phyloP scores from a whole-genome alignment of 2,329 filamentous ascomycete species.

The Tolypocladium cylindrosporum region DNA sequence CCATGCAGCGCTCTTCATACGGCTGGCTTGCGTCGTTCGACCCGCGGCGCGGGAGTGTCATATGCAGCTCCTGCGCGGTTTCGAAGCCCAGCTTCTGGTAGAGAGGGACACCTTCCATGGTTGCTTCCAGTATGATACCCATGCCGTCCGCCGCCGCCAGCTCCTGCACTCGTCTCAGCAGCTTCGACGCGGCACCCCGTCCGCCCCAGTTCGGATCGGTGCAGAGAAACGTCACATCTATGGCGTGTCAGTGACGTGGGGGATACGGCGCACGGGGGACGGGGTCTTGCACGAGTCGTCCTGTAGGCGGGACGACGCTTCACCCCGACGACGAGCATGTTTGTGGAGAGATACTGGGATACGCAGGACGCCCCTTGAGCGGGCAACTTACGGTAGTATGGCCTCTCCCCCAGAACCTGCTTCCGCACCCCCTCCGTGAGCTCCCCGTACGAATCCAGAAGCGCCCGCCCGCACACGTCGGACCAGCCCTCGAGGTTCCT shows the following conservation, averaged over 20 bases:
- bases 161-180: constrained; percentile 22
- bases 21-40: constrained; percentile 17
- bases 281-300: neutral
- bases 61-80: constrained; percentile 18
- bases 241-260: neutral
- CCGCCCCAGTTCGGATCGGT: constrained; percentile 23
- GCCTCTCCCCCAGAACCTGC: constrained; percentile 16
- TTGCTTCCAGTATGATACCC: constrained; percentile 28
- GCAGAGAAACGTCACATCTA: constrained; percentile 29
- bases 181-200: constrained; percentile 22
- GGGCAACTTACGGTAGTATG: constrained; percentile 26
- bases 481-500: constrained; percentile 17
- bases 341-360: neutral
- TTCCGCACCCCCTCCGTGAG: constrained; percentile 20
- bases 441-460: constrained; percentile 22
- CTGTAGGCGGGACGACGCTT: no score
- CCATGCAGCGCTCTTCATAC: constrained; percentile 24
- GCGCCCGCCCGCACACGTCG: constrained; percentile 15
- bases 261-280: neutral
- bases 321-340: no score
- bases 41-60: constrained; percentile 21
- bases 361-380: neutral
- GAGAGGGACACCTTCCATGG: constrained; percentile 24
- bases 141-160: constrained; percentile 20
- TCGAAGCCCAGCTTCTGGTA: constrained; percentile 28